Base-by-base conservation (phyloP, 495 filamentous ascomycete genomes). In the Symbiotaphrina buchneri region DNA sequence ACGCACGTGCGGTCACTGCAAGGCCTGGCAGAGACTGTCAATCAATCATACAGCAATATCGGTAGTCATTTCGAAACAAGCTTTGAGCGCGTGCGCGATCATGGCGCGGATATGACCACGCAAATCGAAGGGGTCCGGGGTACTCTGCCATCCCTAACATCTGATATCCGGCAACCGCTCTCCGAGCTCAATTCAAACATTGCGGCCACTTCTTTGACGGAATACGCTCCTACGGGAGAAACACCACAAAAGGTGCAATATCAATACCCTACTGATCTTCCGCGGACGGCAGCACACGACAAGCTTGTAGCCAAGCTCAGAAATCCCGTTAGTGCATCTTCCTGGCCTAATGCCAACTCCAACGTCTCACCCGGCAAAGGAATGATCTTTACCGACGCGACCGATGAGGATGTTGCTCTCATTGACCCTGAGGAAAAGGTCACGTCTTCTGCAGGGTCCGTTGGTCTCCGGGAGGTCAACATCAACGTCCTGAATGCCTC, bases 201-300 rank as follows among this genome's bases (percentile, higher is more conserved):
- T 18, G 54, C 60, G 14, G 49, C 41, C 18, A 68, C 69, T 1
- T 47, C 55, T 6, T 49, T 95, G 16, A 61, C 66, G 33, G 81
- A 93, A 45, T 94, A 94, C 43, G 47, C 58, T 5, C 65, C 74
- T 0, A 95, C 87, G 0, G 87, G 85, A 21, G 58, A 65, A n/a
- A 92, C 87, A 0, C 87, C 87, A 0, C 61, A 73, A 40, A 84
- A 82, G 47, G 55, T 55, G 6, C 52, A 58, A 21, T 97, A 94
- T 44, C 53, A 68, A 4, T 91, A 79, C 44, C 74, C 76, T 1
- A 72, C 67, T 0, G 51, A 54, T 1, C 59, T 97, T 3, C 87
- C 87, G 1, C 66, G 66, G 3, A 95, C 87, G 0, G 67, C 68
- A 35, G 39, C 65, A 0, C 77, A 83, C 42, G 76, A 79, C 0